A percentile compares a stretch with the other conserved stretches of the same genome.
Conservation (phyloP, 2,329 filamentous ascomycete genomes). For the Microsporum canis region DNA sequence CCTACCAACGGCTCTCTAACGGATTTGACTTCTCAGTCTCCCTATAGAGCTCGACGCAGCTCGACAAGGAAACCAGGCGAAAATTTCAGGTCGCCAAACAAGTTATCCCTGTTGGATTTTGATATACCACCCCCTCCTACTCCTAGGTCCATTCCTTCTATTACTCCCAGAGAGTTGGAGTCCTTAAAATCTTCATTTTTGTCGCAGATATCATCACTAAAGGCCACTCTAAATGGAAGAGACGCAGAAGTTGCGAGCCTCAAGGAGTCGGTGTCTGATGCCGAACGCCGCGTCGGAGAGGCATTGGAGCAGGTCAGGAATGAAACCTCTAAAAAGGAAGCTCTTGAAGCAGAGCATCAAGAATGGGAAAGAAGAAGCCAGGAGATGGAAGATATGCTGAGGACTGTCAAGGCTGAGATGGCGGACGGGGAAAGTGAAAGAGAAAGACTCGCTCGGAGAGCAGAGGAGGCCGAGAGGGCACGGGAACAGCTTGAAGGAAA, state of each 20-base stretch:
- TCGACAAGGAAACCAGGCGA: slow-evolving; percentile 35
- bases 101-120: slow-evolving; percentile 70
- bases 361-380: slow-evolving; percentile 74
- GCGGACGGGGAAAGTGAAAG: slow-evolving; percentile 65
- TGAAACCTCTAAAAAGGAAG: slow-evolving; percentile 57
- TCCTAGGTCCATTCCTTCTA: slow-evolving; percentile 76
- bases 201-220: slow-evolving; percentile 88
- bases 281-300: slow-evolving; percentile 82
- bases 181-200: slow-evolving; percentile 81
- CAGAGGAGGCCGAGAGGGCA: slow-evolving; percentile 62
- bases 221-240: slow-evolving; percentile 80
- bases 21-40: slow-evolving; percentile 16
- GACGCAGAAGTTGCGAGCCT: slow-evolving; percentile 83
- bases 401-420: slow-evolving; percentile 71
- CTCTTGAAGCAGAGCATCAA: slow-evolving; percentile 61
- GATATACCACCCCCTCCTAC: slow-evolving; percentile 91
- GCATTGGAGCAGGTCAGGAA: slow-evolving; percentile 74
- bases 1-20: slow-evolving; percentile 25
- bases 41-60: slow-evolving; percentile 22
- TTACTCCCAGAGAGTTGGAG: slow-evolving; percentile 86
- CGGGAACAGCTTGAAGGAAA: slow-evolving; percentile 36
- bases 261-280: slow-evolving; percentile 77
- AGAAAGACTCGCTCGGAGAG: slow-evolving; percentile 62
- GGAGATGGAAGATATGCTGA: slow-evolving; percentile 73
- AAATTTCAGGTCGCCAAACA: slow-evolving; percentile 32